Percentiles rank a stretch among this genome's conserved stretches.
Evolutionary conservation across 495 filamentous ascomycete genomes (phyloP).

Genomic region (Tuber magnatum): DNA sequence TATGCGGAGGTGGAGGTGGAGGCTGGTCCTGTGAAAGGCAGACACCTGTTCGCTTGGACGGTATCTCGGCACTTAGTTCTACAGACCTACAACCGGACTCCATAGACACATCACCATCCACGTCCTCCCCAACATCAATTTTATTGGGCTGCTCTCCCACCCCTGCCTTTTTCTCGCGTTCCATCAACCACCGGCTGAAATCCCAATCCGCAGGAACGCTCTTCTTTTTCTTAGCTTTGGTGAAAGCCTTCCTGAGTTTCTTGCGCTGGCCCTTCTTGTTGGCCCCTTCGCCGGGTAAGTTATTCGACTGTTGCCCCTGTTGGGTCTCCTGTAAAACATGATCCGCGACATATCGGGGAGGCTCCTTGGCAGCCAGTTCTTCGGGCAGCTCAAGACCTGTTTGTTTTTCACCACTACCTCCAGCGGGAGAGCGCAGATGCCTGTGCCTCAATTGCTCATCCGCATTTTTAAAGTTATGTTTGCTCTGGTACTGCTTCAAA

Average conservation of each 20-base stretch:
- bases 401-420: neutral
- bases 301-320: neutral
- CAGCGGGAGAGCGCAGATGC: neutral
- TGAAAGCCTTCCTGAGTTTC: slow-evolving; percentile 24
- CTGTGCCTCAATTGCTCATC: neutral
- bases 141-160: neutral
- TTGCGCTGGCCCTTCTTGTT: slow-evolving; percentile 12
- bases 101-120: slow-evolving; percentile 13
- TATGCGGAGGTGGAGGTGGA: neutral
- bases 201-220: slow-evolving; percentile 13
- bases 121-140: slow-evolving; percentile 9
- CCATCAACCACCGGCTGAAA: slow-evolving; percentile 16
- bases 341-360: too few species aligned
- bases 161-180: slow-evolving; percentile 16
- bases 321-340: neutral
- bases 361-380: neutral
- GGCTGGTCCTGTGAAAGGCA: neutral
- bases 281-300: neutral
- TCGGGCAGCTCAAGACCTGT: neutral
- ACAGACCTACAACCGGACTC: neutral
- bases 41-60: neutral
- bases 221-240: slow-evolving; percentile 23
- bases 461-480: neutral
- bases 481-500: neutral
- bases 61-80: neutral